Evolutionary conservation across 2,329 filamentous ascomycete species (phyloP).

Genomic region (Daldinia eschscholtzii): DNA sequence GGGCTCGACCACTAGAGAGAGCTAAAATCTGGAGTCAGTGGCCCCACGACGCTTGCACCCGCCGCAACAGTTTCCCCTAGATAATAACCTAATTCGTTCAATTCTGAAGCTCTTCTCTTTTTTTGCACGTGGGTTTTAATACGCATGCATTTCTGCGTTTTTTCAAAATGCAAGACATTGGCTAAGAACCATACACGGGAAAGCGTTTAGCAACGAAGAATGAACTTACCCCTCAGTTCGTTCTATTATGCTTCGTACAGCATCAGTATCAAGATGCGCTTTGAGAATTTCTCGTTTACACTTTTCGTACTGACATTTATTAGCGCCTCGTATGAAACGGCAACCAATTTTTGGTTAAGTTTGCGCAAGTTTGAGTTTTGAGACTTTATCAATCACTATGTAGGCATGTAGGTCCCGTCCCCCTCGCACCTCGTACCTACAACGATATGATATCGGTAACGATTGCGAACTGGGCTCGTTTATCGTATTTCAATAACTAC

Average conservation of each 20-base stretch:
- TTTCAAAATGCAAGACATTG: slow-evolving; percentile 8
- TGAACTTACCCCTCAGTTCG: not conserved
- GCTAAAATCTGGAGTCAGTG: slow-evolving; percentile 30
- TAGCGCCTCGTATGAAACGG: slow-evolving; percentile 6
- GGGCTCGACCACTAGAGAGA: slow-evolving; percentile 20
- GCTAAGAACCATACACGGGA: not conserved
- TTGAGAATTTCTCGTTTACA: not conserved
- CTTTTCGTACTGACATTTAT: not conserved
- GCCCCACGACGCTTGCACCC: slow-evolving; percentile 28
- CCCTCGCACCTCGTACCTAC: not conserved
- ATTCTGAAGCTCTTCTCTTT: not conserved
- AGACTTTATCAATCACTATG: not conserved
- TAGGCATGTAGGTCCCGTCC: no score
- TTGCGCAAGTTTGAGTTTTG: slow-evolving; percentile 3
- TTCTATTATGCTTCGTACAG: no score
- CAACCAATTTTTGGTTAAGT: not conserved
- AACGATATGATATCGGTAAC: slow-evolving; percentile 1
- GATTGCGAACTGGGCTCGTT: slow-evolving; percentile 15
- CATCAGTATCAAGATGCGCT: no score
- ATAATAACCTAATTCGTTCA: slow-evolving; percentile 19
- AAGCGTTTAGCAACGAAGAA: not conserved
- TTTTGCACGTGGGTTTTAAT: slow-evolving; percentile 11
- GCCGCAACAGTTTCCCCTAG: slow-evolving; percentile 5
- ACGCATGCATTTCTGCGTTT: slow-evolving; percentile 6
- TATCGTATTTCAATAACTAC: slow-evolving; percentile 11